Evolutionary conservation across 176 grass and related monocot species (phyloP), one percentile per base, ranked within the genome.

Genomic region (Musa beccarii): DNA sequence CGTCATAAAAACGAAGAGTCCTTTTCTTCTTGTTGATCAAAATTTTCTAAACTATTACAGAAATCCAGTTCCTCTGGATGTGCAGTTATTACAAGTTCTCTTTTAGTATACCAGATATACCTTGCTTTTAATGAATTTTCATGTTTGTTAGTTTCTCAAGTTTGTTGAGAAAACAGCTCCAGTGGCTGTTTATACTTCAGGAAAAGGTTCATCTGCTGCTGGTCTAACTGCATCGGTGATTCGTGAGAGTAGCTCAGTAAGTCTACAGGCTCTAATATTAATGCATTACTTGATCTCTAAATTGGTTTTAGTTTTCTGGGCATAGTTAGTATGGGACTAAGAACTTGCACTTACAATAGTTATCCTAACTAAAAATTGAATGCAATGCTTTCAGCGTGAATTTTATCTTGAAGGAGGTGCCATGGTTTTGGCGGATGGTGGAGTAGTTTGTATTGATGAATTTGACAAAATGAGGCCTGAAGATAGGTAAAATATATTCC

Each of bases 391-490:
- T 73, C 82, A 99, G 95, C 90, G 95, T 72, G 95, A 99, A 80
- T 99, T 99, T 86, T 99, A 99, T 83, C 78, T 99, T 80, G 95
- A 99, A 91, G 95, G 95, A 77, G 95, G 95, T 43, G 95, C 95
- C 25, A 99, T 99, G 90, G 95, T 99, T 79, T 85, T 99, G 75
- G 88, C 90, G 62, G 95, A 99, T 77, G 90, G 95, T 59, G 95
- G 95, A 83, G 95, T 99, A 28, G 95, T 94, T 66, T 99, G 95
- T 68, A 99, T 99, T 43, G 90, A 99, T 71, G 95, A 94, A 65
- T 99, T 99, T 84, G 95, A 99, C 78, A 99, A 99, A 84, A 99
- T 99, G 95, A 91, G 95, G 72, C 81, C 95, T 74, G 95, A 99
- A 91, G 95, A 99, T 72, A 89, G 95, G 90, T 94, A 86, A 51